Base-by-base conservation (phyloP, 1,284 basidiomycete species). In the Cryptococcus maquisensis region DNA sequence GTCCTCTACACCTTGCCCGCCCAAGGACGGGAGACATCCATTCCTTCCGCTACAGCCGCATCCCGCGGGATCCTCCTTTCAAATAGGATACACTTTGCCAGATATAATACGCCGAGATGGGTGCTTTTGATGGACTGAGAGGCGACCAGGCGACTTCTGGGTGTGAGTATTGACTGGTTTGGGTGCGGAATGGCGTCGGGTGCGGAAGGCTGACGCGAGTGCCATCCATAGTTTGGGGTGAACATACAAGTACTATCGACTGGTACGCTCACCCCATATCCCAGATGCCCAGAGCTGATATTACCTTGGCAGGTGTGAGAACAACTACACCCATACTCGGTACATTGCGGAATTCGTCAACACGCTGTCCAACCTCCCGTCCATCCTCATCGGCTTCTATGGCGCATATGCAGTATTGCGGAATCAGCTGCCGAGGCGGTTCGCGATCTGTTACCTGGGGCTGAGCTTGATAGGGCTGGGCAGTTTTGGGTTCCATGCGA, bases 301-400 rank as follows among this genome's bases (percentile, higher is more conserved):
- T 32, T 15, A n/a, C 49, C 42, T 40, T 26, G 35, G 38, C 26
- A 68, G 72, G 73, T 77, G 75, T 60, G 76, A 77, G 57, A 51
- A 64, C 43, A 77, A 77, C 60, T 76, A 77, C 49, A 57, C 63
- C 32, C 64, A 72, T 50, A 64, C 66, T 12, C 71, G 63, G n/a
- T 77, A 72, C 56, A 70, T 78, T 36, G 76, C 77, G 47, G 75
- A 77, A 59, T 71, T 73, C 47, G 56, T 73, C 61, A 77, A 78
- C 61, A 77, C 77, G 8, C 54, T 73, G 58, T 72, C 79, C 23
- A 81, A 81, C 52, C 47, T 78, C 24, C 74, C 79, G 15, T 77
- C 77, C 42, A 71, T 81, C 56, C 45, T 63, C 0, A 54, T 77
- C 0, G 73, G 78, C 7, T 47, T 78, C 2, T 79, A 75, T 46